Conservation (phyloP, 2,329 filamentous ascomycete genomes). For the Penicillium sp. region DNA sequence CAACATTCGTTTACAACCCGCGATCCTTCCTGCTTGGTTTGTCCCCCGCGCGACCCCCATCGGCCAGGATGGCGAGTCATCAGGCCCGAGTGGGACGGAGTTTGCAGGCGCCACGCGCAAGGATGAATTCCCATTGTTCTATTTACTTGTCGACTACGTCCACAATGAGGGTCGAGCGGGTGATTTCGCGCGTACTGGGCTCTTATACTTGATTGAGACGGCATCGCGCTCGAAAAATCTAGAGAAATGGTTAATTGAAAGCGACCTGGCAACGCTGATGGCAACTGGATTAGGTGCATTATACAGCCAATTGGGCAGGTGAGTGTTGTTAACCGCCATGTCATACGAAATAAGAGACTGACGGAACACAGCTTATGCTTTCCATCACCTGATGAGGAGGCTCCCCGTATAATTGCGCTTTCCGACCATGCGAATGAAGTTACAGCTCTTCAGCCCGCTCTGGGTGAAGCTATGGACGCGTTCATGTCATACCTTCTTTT, state of each 20-base stretch:
- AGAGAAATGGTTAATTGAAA: slow-evolving; percentile 96
- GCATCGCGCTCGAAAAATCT: slow-evolving; percentile 77
- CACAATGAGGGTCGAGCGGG: slow-evolving; percentile 92
- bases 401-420: slow-evolving; percentile 81
- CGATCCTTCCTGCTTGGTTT: slow-evolving; percentile 90
- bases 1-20: slow-evolving; percentile 87
- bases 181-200: slow-evolving; percentile 90
- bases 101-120: slow-evolving; percentile 85
- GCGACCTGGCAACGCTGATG: slow-evolving; percentile 94
- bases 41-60: slow-evolving; percentile 54
- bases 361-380: slow-evolving; percentile 69
- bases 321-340: slow-evolving; percentile 12
- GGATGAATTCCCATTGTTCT: slow-evolving; percentile 93
- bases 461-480: slow-evolving; percentile 83
- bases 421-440: slow-evolving; percentile 79
- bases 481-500: slow-evolving; percentile 94
- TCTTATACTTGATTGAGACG: slow-evolving; percentile 94
- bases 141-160: slow-evolving; percentile 92
- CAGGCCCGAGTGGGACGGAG: slow-evolving; percentile 56
- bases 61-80: slow-evolving; percentile 40
- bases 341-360: background rate
- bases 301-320: slow-evolving; percentile 68
- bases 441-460: slow-evolving; percentile 75
- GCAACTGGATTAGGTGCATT: slow-evolving; percentile 85
- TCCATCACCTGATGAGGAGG: slow-evolving; percentile 66